Base-by-base conservation (phyloP, 2,329 filamentous ascomycete species). In the Cladosporium oxysporum region DNA sequence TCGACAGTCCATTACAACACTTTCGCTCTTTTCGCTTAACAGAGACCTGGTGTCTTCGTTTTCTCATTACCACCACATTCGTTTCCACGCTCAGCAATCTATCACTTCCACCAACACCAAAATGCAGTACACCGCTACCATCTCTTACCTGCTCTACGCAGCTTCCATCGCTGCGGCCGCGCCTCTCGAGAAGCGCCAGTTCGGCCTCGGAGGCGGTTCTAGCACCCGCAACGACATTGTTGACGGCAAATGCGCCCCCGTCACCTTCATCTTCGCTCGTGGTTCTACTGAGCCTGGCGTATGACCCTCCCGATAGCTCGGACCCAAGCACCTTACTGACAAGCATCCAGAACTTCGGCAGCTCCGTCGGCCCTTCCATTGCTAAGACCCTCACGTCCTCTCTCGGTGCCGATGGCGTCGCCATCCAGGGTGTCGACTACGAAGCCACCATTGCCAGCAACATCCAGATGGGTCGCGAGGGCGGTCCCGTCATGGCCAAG, bases 211-310 rank as follows among this genome's bases (percentile, higher is more conserved):
- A n/a, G 68, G 69, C 14, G 68, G 69, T n/a, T 66, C 69, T 31
- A 68, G 50, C 41, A 71, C 69, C 16, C 70, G 69, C 62, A 68
- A 69, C 66, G 67, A 72, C 52, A 61, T 72, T 29, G 61, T 33
- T 41, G 49, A 70, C 31, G 71, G 70, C 21, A 72, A 65, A 55
- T 84, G 82, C 74, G 81, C 80, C 37, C 71, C 77, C 35, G 79
- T 84, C 67, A 86, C 83, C 8, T 74, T 87, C 61, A 82, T 87
- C 70, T 87, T 84, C 69, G 85, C 85, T n/a, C 81, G 85, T 21
- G 85, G 85, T 10, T 86, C 84, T 4, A 81, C 79, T 6, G 83
- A 87, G 74, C 41, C 68, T 1, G 84, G 83, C 49, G 61, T 63
- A 63, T 14, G 61, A 11, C 5, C 10, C 16, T 26, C 23, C 26